phyloP scores from a whole-genome alignment of 23 red algal species.

The Gracilaria vermiculophylla region DNA sequence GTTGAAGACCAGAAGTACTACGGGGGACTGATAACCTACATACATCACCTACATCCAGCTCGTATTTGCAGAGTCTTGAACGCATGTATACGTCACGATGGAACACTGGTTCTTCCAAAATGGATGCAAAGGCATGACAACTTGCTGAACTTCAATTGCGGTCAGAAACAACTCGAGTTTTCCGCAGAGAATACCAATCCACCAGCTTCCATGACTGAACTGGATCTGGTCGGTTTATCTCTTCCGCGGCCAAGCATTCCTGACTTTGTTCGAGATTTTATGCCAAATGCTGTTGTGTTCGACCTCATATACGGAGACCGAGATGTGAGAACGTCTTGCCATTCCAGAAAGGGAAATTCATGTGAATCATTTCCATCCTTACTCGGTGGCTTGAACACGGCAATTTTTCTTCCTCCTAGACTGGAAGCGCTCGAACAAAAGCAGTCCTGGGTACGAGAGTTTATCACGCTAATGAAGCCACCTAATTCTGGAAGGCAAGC shows the following conservation, averaged over 20 bases:
- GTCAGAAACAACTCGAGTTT: conserved; percentile 62
- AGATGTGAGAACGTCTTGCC: conserved; percentile 29
- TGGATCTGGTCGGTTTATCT: conserved; percentile 52
- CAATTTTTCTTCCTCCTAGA: conserved; percentile 33
- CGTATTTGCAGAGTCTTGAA: conserved; percentile 66
- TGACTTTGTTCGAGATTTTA: conserved; percentile 60
- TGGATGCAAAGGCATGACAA: conserved; percentile 80
- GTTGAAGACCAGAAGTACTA: conserved; percentile 53
- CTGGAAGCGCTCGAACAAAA: conserved; percentile 32
- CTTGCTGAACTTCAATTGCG: conserved; percentile 50
- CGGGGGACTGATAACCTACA: conserved; percentile 65
- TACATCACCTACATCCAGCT: conserved; percentile 34
- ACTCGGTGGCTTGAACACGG: not conserved
- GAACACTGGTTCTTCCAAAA: conserved; percentile 51
- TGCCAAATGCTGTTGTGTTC: conserved; percentile 52
- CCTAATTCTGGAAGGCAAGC: conserved; percentile 35
- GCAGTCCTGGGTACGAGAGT: conserved; percentile 62
- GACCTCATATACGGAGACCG: conserved; percentile 54
- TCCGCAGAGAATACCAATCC: conserved; percentile 35
- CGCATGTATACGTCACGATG: conserved; percentile 51
- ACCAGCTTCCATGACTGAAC: conserved; percentile 26
- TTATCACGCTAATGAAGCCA: conserved; percentile 54
- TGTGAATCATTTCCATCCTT: conserved; percentile 49
- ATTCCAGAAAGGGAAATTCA: conserved; percentile 41
- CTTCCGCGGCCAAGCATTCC: conserved; percentile 39